Evolutionary conservation across 2,329 filamentous ascomycete species (phyloP).

Genomic region (Ceratocystis destructans): DNA sequence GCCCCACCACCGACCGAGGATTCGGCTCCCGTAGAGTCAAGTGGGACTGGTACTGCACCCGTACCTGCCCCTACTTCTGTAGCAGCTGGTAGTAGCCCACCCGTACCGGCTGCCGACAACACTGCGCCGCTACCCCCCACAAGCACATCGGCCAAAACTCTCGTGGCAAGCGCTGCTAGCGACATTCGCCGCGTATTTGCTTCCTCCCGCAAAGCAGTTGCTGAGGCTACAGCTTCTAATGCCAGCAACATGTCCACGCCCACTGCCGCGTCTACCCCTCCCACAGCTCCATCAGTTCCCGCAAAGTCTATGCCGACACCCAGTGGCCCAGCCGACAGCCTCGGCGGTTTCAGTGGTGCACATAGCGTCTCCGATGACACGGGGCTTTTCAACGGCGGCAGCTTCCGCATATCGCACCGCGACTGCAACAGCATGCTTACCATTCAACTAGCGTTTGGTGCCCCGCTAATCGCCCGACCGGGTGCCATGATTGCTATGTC

Average conservation of each 20-base stretch:
- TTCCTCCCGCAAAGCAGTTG: conserved; percentile 20
- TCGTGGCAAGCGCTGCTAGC: conserved; percentile 18
- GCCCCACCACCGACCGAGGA: conserved; percentile 16
- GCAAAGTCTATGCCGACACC: background rate
- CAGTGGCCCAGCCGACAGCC: conserved; percentile 26
- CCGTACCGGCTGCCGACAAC: background rate
- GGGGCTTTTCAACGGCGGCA: conserved; percentile 94
- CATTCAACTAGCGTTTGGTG: conserved; percentile 77
- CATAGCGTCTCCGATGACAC: conserved; percentile 59
- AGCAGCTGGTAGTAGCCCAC: no score
- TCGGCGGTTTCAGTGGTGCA: conserved; percentile 26
- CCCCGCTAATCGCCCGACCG: conserved; percentile 67
- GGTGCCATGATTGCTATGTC: conserved; percentile 94
- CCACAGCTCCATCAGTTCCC: conserved; percentile 23
- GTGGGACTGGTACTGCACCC: background rate
- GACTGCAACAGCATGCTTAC: conserved; percentile 85
- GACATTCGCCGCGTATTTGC: conserved; percentile 21
- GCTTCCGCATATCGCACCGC: conserved; percentile 82
- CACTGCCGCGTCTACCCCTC: conserved; percentile 13
- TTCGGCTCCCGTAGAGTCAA: conserved; percentile 21
- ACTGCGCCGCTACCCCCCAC: background rate
- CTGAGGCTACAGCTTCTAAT: background rate
- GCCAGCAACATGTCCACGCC: conserved; percentile 26
- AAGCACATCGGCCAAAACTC: conserved; percentile 23
- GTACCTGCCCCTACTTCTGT: background rate